Percentiles rank a stretch among this genome's conserved stretches.
These are phyloP conservation scores for Aspergillus ochraceus DNA, from an alignment of 2,329 filamentous ascomycete species.

Conservation along the genomic window DNA sequence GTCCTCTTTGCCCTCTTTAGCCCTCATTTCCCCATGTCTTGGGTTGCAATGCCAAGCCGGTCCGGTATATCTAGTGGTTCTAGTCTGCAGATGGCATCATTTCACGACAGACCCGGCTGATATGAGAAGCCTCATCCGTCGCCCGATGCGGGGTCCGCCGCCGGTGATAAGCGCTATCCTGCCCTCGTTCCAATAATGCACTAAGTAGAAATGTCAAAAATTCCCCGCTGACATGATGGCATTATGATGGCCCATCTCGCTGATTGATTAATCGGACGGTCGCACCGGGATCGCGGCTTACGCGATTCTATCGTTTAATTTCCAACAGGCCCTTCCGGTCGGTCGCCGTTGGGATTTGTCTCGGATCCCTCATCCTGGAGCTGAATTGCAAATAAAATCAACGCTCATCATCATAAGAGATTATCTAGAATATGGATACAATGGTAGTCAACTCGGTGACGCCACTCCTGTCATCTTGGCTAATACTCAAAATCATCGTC, in stretches of 20 bases:
- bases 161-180: slow-evolving; percentile 9
- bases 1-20: not conserved
- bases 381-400: not conserved
- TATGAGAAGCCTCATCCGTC: not conserved
- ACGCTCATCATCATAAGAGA: not conserved
- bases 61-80: not conserved
- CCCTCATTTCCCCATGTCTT: slow-evolving; percentile 1
- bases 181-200: not conserved
- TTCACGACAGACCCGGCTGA: not conserved
- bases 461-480: not conserved
- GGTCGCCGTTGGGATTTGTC: not conserved
- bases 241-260: too few relatives aligned
- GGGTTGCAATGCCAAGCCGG: slow-evolving; percentile 12
- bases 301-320: not conserved
- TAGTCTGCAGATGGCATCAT: not conserved
- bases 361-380: not conserved
- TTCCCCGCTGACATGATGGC: too few relatives aligned
- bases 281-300: not conserved
- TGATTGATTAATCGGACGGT: not conserved
- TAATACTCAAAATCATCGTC: slow-evolving; percentile 99
- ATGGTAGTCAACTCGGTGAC: not conserved
- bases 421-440: not conserved
- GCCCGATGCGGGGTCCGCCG: not conserved
- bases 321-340: not conserved
- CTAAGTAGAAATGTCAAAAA: too few relatives aligned